These are phyloP conservation scores for Kodamaea neixiangensis DNA, from an alignment of 805 yeast genomes.

Conservation along the genomic window DNA sequence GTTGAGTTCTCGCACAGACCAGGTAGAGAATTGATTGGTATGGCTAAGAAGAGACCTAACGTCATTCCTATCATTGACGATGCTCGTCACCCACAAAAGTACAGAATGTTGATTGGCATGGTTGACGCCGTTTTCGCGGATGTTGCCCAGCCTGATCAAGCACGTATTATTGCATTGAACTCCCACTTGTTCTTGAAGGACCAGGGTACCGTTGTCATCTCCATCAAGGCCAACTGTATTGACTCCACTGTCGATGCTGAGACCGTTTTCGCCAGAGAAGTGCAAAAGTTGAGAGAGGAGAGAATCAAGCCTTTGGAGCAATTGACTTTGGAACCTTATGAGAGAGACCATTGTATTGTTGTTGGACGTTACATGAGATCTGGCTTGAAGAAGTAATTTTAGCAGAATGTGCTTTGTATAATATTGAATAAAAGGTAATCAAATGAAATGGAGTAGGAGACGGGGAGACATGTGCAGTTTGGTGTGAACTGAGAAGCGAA, in stretches of 20 bases:
- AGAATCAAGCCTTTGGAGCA: constrained; percentile 98
- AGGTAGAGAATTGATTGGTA: constrained; percentile 97
- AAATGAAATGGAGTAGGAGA: neutral
- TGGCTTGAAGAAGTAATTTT: constrained; percentile 55
- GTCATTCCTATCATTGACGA: constrained; percentile 98
- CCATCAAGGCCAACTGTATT: constrained; percentile 99
- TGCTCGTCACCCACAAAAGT: constrained; percentile 99
- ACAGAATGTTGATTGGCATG: constrained; percentile 99
- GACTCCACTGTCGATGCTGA: constrained; percentile 99
- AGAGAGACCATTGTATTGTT: constrained; percentile 99
- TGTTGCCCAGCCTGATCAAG: constrained; percentile 99
- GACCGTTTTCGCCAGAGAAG: constrained; percentile 99
- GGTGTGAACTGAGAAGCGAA: too few species aligned
- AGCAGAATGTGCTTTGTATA: constrained; percentile 3
- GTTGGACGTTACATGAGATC: constrained; percentile 96
- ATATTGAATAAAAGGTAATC: constrained; percentile 4
- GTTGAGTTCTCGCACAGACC: constrained; percentile 99
- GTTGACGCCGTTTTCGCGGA: constrained; percentile 98
- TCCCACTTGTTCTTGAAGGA: constrained; percentile 97
- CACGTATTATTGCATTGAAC: constrained; percentile 98
- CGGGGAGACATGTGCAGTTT: too few species aligned
- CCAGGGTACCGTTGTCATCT: constrained; percentile 97
- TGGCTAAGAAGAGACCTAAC: constrained; percentile 99
- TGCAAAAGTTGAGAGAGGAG: constrained; percentile 98
- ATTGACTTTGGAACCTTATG: constrained; percentile 98